A percentile compares a stretch with the other conserved stretches of the same genome.
Conservation (phyloP, 306 rosid genomes). For the Quercus berberidifolia region DNA sequence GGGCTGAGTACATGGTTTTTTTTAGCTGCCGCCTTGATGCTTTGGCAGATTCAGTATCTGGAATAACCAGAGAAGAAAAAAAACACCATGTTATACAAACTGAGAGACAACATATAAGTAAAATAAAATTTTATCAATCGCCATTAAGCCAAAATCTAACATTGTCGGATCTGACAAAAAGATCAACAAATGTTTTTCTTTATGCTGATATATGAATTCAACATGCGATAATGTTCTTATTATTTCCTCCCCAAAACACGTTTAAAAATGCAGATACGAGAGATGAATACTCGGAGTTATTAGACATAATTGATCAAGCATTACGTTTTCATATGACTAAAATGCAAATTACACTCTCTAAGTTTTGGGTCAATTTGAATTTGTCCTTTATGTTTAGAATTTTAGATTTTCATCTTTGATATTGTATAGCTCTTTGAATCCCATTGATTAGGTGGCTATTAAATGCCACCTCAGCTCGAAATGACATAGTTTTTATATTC, state of each 20-base stretch:
- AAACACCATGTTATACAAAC: slow-evolving; percentile 9
- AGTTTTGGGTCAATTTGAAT: too few species aligned
- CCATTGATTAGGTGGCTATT: too few species aligned
- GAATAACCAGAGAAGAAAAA: slow-evolving; percentile 15
- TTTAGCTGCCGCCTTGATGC: slow-evolving; percentile 82
- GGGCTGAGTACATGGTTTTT: slow-evolving; percentile 61
- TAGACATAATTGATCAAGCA: background rate
- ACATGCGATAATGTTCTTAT: background rate
- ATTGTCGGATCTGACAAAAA: background rate
- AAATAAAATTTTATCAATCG: background rate
- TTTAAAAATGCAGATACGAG: background rate
- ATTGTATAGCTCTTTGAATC: too few species aligned
- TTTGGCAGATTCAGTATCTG: slow-evolving; percentile 85
- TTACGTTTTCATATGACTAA: background rate
- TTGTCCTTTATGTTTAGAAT: too few species aligned
- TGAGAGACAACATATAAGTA: slow-evolving; percentile 3
- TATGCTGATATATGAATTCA: background rate
- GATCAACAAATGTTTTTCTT: background rate
- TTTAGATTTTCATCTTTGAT: too few species aligned
- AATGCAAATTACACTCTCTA: too few species aligned
- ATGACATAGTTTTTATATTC: too few species aligned
- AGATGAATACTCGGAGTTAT: background rate
- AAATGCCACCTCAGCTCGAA: too few species aligned
- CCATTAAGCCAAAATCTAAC: background rate
- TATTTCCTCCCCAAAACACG: background rate